Evolutionary conservation across 1,284 basidiomycete species (phyloP).

Genomic region (Golubevia pallescens): DNA sequence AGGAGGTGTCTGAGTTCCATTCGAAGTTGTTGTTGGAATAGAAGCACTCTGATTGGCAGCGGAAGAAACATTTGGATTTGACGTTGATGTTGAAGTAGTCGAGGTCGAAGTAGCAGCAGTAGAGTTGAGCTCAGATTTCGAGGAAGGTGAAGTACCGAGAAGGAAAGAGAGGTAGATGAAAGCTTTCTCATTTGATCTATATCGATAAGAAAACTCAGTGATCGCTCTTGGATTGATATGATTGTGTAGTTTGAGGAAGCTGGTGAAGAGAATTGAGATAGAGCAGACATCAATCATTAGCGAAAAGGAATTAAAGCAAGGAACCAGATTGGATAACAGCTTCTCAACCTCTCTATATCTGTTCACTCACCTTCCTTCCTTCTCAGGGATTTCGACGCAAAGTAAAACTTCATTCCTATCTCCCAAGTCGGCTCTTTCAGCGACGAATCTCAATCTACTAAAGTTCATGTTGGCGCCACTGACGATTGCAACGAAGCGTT

Average conservation of each 20-base stretch:
- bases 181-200: slow-evolving; percentile 68
- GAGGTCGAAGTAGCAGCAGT: no score
- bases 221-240: slow-evolving; percentile 87
- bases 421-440: slow-evolving; percentile 95
- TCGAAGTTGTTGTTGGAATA: slow-evolving; percentile 4
- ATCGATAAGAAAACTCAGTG: slow-evolving; percentile 97
- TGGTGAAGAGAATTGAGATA: slow-evolving; percentile 57
- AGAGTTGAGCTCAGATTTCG: background rate
- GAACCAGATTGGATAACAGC: no score
- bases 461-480: slow-evolving; percentile 99
- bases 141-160: slow-evolving; percentile 66
- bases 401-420: slow-evolving; percentile 92
- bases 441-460: slow-evolving; percentile 90
- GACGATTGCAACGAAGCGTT: slow-evolving; percentile 87
- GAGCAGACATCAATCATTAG: background rate
- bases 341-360: no score
- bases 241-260: slow-evolving; percentile 85
- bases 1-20: slow-evolving; percentile 11
- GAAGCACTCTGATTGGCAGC: no score
- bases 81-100: no score
- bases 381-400: slow-evolving; percentile 90
- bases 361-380: slow-evolving; percentile 83
- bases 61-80: no score
- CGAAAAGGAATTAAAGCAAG: no score
- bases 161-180: slow-evolving; percentile 92